Evolutionary conservation across 2,329 filamentous ascomycete genomes (phyloP), one percentile per base, ranked within the genome.

Genomic region (Fonsecaea pugnacius): DNA sequence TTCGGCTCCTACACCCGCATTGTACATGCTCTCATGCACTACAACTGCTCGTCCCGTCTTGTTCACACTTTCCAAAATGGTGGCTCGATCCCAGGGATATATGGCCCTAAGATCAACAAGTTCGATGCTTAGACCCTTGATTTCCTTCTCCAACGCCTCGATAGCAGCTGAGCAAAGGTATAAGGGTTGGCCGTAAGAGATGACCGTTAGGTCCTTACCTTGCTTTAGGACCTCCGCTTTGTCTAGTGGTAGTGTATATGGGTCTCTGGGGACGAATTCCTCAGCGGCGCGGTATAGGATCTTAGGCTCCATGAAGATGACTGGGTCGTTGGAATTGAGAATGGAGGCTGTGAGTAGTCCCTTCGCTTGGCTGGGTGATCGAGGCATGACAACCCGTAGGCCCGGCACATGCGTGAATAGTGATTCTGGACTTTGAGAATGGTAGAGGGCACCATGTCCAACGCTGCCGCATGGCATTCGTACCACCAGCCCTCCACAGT

Each of bases 271-370:
- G 0, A 97, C 93, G 75, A 96, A 91, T 77, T 97, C 93, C 32
- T 96, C 91, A 0, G 93, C 91, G 0, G 93, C 92, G 21, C 93
- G 89, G 76, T 97, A 97, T 12, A 97, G 81, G 53, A 95, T 91
- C 79, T 97, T 97, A 51, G 93, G 93, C 75, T 97, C 93, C 88
- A 97, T 88, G 77, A 97, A 96, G 59, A 97, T 82, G 67, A 94
- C 91, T 0, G 93, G 93, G 75, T 97, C 93, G 67, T 92, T 91
- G 72, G 84, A 87, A 79, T 80, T 86, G 58, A 87, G 87, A 59
- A 96, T 92, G 0, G 89, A 85, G 2, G 90, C 84, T 2, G 96
- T 82, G 57, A 96, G 80, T 2, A 97, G 82, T 1, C 93, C 93
- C 77, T 97, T 97, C 4, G 93, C 93, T 77, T 97, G 93, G 2